Evolutionary conservation across 352 stramenopile species (phyloP), one percentile per base, ranked within the genome.

Genomic region (Globisporangium irregulare): DNA sequence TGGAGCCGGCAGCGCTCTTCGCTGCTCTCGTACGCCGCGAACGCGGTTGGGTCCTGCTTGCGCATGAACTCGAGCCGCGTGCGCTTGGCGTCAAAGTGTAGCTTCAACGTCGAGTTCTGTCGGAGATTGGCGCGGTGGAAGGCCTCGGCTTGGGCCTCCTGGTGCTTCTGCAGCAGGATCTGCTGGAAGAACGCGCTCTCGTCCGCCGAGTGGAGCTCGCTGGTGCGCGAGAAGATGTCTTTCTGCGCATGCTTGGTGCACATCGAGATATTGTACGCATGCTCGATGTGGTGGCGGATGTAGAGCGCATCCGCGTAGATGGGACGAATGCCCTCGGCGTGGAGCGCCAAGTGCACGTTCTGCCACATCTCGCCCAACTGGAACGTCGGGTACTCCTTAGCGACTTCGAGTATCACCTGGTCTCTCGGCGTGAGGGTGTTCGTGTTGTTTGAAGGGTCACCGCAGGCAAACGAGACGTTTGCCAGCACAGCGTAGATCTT

Each of bases 291-390:
- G 46, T 75, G 76, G 24, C 79, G 78, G 43, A 93, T 93, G 62
- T 83, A 84, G n/a, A 92, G 71, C 29, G 82, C 79, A 29, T 94
- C 86, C 1, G 86, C 84, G 70, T 92, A 92, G 55, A 91, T 91
- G 1, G 81, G 84, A 2, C 84, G 84, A 5, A 90, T 65, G 18
- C 84, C 75, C 51, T 91, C 83, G 3, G 83, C 83, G 57, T 92
- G 67, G 41, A 93, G 73, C 32, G 78, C 75, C 29, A 84, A 68
- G 63, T 93, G 72, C 24, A 92, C 75, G 53, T 87, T 85, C 59
- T 91, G 84, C 84, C 86, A 94, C 79, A 89, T 88, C 51, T 88
- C 82, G 46, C 83, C 84, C 14, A 89, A 62, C 29, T 80, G 75
- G 60, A 90, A 92, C 10, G 81, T 86, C 24, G 83, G 75, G 51